phyloP scores from a whole-genome alignment of 129 eudicot genomes.

The Helianthus tuberosus region DNA sequence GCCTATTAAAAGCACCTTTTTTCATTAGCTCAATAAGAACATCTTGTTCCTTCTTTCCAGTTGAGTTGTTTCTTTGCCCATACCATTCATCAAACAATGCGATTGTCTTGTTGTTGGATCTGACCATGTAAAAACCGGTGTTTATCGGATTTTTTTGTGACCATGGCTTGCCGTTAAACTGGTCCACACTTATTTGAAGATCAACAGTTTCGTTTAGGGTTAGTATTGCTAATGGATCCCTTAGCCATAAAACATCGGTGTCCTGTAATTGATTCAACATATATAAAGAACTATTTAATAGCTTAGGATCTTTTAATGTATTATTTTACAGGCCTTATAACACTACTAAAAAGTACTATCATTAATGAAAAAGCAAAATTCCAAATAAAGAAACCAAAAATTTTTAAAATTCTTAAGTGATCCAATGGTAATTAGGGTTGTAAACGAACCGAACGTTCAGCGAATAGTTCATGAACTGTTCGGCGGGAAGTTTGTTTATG shows the following conservation, averaged over 20 bases:
- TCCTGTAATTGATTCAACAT: constrained; percentile 43
- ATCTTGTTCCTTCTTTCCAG: constrained; percentile 71
- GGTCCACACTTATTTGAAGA: constrained; percentile 58
- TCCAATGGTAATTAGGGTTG: no score
- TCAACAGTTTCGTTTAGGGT: constrained; percentile 36
- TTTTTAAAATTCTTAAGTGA: no score
- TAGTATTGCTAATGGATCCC: constrained; percentile 60
- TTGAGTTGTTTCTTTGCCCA: constrained; percentile 36
- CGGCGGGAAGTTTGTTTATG: no score
- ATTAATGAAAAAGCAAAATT: no score
- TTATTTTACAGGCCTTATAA: no score
- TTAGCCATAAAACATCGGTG: constrained; percentile 69
- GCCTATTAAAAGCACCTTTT: constrained; percentile 29
- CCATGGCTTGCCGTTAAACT: constrained; percentile 44
- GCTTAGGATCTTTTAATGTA: no score
- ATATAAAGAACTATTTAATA: neutral
- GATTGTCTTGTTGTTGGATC: constrained; percentile 61
- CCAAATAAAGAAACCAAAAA: no score
- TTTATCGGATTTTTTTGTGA: constrained; percentile 48
- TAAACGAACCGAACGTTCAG: no score
- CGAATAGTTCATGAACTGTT: no score
- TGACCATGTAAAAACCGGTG: constrained; percentile 63
- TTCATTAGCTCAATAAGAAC: constrained; percentile 41
- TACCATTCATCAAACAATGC: constrained; percentile 62
- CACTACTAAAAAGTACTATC: no score